Base-by-base conservation (phyloP, 2,329 filamentous ascomycete genomes). In the Xylaria arbuscula region DNA sequence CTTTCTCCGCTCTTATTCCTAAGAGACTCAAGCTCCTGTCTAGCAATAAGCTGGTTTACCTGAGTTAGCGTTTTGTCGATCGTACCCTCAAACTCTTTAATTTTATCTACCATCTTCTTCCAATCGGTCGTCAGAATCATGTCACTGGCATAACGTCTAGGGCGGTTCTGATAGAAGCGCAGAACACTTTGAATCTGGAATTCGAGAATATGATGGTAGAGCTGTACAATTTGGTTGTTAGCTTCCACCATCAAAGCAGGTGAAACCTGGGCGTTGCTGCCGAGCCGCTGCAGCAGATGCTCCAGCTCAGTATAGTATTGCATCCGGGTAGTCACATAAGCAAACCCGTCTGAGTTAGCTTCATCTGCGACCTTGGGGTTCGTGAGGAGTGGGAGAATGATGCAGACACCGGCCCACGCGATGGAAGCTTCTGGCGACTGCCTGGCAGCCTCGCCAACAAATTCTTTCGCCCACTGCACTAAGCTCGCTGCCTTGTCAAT, bases 151-250 rank as follows among this genome's bases (percentile, higher is more conserved):
- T 69, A 70, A 5, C 51, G 65, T 22, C 19, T 50, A 10, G 71
- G 11, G 11, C 57, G 19, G 32, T 47, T 72, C n/a, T 62, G 69
- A 55, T 76, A 78, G 61, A 81, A 78, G 36, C 78, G 69, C 7
- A 81, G 57, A 17, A 80, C 75, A 42, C 73, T 79, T 28, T 61
- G 64, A n/a, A 80, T 54, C 58, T 81, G 80, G 42, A 81, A 82
- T 4, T 76, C 73, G n/a, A 81, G 71, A 42, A 82, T 77, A 13
- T 67, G 40, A 36, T 76, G 57, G 62, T 81, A 81, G 6, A 81
- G 74, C 0, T 72, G 64, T 1, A 76, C 62, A 19, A 79, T 62
- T 6, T 70, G 66, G 2, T 9, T 54, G 1, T 67, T 54, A 17
- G 71, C 55, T 50, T 76, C 70, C 5, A 3, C 32, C 51, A 62